These are phyloP conservation scores for Handroanthus guayacan DNA, from an alignment of 257 asterid genomes.

Conservation along the genomic window DNA sequence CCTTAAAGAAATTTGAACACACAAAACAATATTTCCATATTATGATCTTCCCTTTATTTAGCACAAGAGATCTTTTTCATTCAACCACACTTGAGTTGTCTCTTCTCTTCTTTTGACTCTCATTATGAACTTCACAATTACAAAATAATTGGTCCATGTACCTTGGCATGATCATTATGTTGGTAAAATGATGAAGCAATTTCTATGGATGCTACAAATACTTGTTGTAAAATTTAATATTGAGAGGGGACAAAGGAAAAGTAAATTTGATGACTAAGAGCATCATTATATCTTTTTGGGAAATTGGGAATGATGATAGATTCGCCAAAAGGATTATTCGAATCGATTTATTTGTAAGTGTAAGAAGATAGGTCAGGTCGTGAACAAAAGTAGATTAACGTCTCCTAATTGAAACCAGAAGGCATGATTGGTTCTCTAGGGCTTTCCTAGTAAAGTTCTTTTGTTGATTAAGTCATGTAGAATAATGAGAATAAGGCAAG, in stretches of 20 bases:
- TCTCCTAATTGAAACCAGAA: no score
- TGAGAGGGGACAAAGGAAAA: neutral
- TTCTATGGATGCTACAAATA: neutral
- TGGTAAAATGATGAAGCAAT: neutral
- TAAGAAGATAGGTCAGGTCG: no score
- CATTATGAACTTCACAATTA: conserved; percentile 23
- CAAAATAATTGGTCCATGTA: conserved; percentile 29
- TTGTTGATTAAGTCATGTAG: no score
- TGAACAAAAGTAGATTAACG: no score
- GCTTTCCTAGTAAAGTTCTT: no score
- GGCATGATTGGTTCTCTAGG: no score
- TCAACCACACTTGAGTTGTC: conserved; percentile 52
- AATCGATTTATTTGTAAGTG: no score
- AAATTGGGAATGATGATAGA: neutral
- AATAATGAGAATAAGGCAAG: no score
- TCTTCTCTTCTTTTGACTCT: conserved; percentile 44
- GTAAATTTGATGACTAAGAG: neutral
- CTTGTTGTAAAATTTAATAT: neutral
- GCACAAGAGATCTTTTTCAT: conserved; percentile 43
- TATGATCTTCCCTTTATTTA: conserved; percentile 46
- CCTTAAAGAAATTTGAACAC: conserved; percentile 34
- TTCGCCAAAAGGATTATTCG: no score
- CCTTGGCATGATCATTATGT: conserved; percentile 23
- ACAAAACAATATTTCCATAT: conserved; percentile 36
- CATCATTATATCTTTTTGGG: neutral